Percentiles rank a stretch among this genome's conserved stretches.
These are phyloP conservation scores for Cladosporium sp. DNA, from an alignment of 2,329 filamentous ascomycete species.

Conservation along the genomic window DNA sequence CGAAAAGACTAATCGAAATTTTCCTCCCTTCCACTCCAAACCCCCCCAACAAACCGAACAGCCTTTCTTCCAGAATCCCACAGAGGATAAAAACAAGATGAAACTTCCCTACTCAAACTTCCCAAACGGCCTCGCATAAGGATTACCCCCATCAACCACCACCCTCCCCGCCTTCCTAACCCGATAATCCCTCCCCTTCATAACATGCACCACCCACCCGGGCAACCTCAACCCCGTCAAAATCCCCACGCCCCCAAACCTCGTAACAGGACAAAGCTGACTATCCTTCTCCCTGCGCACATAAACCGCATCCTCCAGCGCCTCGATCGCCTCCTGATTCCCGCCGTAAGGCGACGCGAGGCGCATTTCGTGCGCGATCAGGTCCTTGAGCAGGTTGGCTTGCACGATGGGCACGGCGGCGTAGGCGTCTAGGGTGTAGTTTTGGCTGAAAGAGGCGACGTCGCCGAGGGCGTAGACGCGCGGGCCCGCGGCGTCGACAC, in stretches of 20 bases:
- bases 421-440: slow-evolving; percentile 33
- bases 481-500: slow-evolving; percentile 23
- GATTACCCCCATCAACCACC: slow-evolving; percentile 22
- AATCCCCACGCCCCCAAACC: slow-evolving; percentile 30
- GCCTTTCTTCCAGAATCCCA: too few relatives aligned
- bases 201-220: slow-evolving; percentile 23
- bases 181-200: slow-evolving; percentile 30
- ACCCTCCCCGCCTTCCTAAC: slow-evolving; percentile 21
- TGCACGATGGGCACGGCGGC: slow-evolving; percentile 32
- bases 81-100: too few relatives aligned
- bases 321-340: slow-evolving; percentile 22
- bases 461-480: slow-evolving; percentile 36
- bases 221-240: slow-evolving; percentile 24
- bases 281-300: slow-evolving; percentile 15
- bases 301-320: slow-evolving; percentile 22
- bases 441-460: slow-evolving; percentile 29
- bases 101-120: slow-evolving; percentile 1
- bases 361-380: slow-evolving; percentile 26
- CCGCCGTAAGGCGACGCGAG: slow-evolving; percentile 25
- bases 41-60: too few relatives aligned
- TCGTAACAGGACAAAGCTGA: slow-evolving; percentile 28
- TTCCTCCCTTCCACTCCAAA: too few relatives aligned
- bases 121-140: slow-evolving; percentile 17
- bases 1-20: too few relatives aligned
- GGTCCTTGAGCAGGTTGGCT: slow-evolving; percentile 32